These are phyloP conservation scores for Candida mesenterica DNA, from an alignment of 1,139 yeast genomes.

Conservation along the genomic window DNA sequence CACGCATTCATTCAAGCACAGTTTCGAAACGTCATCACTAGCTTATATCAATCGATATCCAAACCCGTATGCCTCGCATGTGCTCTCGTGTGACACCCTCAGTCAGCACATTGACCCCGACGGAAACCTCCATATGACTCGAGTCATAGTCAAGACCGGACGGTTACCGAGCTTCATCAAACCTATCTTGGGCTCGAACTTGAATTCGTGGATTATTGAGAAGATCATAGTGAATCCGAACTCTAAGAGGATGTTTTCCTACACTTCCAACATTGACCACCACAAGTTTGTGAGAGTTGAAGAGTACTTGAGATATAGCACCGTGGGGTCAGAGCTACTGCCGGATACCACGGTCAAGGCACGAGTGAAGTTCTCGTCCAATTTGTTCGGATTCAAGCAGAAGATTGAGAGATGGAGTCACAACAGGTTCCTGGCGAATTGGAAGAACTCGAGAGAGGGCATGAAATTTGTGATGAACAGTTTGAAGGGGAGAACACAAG, in stretches of 20 bases:
- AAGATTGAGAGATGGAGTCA: constrained; percentile 84
- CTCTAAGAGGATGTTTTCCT: constrained; percentile 56
- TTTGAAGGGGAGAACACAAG: constrained; percentile 23
- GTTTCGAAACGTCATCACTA: constrained; percentile 70
- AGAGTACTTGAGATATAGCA: constrained; percentile 60
- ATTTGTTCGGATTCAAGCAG: constrained; percentile 66
- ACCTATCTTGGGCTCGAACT: constrained; percentile 70
- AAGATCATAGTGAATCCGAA: constrained; percentile 71
- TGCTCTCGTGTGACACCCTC: constrained; percentile 77
- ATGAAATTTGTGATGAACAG: constrained; percentile 74
- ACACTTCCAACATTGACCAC: constrained; percentile 86
- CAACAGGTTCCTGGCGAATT: constrained; percentile 63
- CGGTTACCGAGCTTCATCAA: constrained; percentile 76
- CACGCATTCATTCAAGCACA: constrained; percentile 55
- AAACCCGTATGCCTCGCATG: constrained; percentile 90
- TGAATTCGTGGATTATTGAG: constrained; percentile 85
- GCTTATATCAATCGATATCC: constrained; percentile 88
- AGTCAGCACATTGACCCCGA: constrained; percentile 54
- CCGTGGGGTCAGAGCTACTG: background rate
- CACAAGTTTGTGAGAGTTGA: constrained; percentile 75
- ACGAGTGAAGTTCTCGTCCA: constrained; percentile 70
- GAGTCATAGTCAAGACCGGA: constrained; percentile 77
- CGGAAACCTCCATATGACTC: constrained; percentile 70
- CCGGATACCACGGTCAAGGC: constrained; percentile 39
- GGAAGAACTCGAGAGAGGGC: constrained; percentile 67